These are phyloP conservation scores for Rubia balearica DNA, from an alignment of 305 asterid genomes.

Conservation along the genomic window DNA sequence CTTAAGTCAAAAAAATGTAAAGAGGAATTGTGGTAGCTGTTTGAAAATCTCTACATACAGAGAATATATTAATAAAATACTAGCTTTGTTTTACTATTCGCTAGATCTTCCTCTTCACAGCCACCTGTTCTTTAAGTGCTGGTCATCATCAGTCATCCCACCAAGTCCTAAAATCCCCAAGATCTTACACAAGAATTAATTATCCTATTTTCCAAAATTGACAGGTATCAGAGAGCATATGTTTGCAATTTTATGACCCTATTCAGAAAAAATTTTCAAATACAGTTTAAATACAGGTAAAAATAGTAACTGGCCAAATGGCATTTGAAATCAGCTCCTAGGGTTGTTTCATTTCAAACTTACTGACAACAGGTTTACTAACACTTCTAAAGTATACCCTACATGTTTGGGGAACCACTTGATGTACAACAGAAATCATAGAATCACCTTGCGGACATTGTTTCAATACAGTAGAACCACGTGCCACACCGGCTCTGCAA, in stretches of 20 bases:
- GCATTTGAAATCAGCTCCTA: not conserved
- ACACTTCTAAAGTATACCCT: not conserved
- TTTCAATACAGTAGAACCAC: not conserved
- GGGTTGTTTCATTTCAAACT: not conserved
- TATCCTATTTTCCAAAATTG: not conserved
- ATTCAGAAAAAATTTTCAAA: not conserved
- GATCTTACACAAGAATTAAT: not conserved
- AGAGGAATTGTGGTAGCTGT: not conserved
- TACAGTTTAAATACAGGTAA: not conserved
- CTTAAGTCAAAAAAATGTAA: too few species aligned
- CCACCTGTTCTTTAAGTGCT: not conserved
- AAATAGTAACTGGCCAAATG: not conserved
- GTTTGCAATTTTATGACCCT: not conserved
- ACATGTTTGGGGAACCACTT: not conserved
- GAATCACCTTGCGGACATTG: not conserved
- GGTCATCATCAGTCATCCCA: not conserved
- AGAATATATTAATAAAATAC: not conserved
- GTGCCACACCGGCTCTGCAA: not conserved
- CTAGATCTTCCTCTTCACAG: not conserved
- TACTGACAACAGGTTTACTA: too few species aligned
- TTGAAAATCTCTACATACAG: not conserved
- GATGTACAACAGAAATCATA: not conserved
- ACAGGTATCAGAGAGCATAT: not conserved
- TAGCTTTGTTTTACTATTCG: not conserved
- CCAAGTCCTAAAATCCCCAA: not conserved